Evolutionary conservation across 306 rosid genomes (phyloP), one percentile per base, ranked within the genome.

Genomic region (Aeschynomene evenia): DNA sequence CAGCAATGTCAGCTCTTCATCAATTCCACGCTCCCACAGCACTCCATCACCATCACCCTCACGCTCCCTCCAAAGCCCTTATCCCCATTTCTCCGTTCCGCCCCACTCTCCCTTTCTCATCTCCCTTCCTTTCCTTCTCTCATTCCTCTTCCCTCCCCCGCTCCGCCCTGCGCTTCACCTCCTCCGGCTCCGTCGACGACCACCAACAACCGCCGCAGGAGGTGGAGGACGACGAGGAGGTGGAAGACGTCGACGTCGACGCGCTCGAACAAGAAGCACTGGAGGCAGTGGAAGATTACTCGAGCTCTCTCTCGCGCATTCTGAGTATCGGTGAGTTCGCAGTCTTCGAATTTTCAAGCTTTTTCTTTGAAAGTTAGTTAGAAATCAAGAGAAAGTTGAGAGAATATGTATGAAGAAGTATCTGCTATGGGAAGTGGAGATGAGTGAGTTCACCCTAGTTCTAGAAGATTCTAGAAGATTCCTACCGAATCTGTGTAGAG

Each of bases 231-330:
- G 75, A 72, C 11, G 65, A 58, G 39, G 50, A 31, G 22, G 81
- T 43, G 5, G 34, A 34, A 16, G 85, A 59, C 5, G 33, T 84
- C 29, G 91, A 94, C 40, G 79, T 79, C 68, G 39, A 55, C 16
- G 80, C 80, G 5, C 84, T 94, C 11, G 96, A 90, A 76, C 70
- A 80, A 74, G 91, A 88, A 79, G 98, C 98, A 1, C 75, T 79
- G 66, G 80, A 84, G 19, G 85, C 76, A 13, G 85, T 61, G 42
- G 77, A 74, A 39, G 95, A 86, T 22, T 94, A 86, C 70, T 85
- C 97, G 28, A 68, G 68, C 68, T 81, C 91, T 43, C 71, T 90
- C 42, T 84, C 89, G 58, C 75, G 65, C 49, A 74, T 81, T 66
- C 75, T 90, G 31, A 81, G 33, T 64, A 74, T 85, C 1, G 96